phyloP scores from a whole-genome alignment of 2,329 filamentous ascomycete species.

The Aureobasidium lini region DNA sequence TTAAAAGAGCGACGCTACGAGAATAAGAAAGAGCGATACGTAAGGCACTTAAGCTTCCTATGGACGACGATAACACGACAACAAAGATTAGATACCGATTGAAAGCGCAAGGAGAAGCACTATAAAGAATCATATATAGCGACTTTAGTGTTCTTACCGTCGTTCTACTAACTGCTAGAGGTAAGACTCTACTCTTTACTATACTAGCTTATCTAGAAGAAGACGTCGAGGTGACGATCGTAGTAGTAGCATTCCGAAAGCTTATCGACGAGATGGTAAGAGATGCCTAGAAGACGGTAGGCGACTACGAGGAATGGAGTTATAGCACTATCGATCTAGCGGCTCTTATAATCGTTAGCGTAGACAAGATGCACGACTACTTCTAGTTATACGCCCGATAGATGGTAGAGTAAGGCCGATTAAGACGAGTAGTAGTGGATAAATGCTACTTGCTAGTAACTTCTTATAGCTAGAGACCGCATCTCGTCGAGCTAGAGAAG shows the following conservation, averaged over 20 bases:
- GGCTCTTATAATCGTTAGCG: slow-evolving; percentile 16
- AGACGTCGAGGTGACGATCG: slow-evolving; percentile 12
- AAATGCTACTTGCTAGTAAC: slow-evolving; percentile 18
- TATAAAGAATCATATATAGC: neutral
- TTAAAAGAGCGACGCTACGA: neutral
- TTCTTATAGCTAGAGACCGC: slow-evolving; percentile 2
- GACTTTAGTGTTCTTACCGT: slow-evolving; percentile 2
- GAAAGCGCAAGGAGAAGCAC: neutral
- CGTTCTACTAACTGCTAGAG: slow-evolving; percentile 16
- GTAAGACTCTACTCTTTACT: slow-evolving; percentile 21
- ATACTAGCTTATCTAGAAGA: slow-evolving; percentile 14
- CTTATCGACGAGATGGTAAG: neutral
- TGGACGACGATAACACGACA: neutral
- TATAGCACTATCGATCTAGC: neutral
- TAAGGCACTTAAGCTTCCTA: neutral
- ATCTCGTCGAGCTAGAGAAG: slow-evolving; percentile 15
- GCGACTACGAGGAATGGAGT: neutral
- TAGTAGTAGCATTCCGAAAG: neutral
- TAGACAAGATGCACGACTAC: slow-evolving; percentile 3
- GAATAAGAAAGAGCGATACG: neutral
- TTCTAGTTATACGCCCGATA: slow-evolving; percentile 16
- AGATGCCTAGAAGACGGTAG: neutral
- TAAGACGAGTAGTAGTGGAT: slow-evolving; percentile 15
- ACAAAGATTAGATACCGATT: neutral
- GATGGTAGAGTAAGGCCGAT: slow-evolving; percentile 10